Evolutionary conservation across 371 early-diverging fungal species (phyloP), one percentile per base, ranked within the genome.

Genomic region (Mucor racemosus): DNA sequence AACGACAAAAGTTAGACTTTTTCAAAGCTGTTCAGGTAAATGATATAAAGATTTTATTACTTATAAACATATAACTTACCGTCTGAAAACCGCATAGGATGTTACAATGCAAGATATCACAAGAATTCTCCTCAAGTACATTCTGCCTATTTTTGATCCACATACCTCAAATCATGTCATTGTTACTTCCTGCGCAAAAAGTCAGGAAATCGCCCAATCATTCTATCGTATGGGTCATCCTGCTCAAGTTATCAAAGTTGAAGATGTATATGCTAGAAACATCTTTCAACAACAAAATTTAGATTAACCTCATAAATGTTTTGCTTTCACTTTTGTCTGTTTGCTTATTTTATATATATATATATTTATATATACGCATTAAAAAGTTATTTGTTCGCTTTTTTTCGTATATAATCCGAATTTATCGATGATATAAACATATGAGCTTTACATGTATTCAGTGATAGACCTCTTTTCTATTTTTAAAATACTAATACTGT

Each of bases 91-190:
- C 11, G 11, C 9, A 56, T 57, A 69, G 70, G 58, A 65, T 48
- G 84, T 84, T 4, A 80, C 81, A 6, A 66, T 68, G 64, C 67
- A 60, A n/a, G 74, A 76, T 63, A 44, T 76, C 3, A 35, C 50
- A 8, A 55, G 57, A 13, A 62, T 71, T 11, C 39, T 69, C 7
- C 14, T 64, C 19, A 65, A 64, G 44, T 85, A 85, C 56, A 65
- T 85, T 38, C 48, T 66, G 36, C 74, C 76, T 19, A 67, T 82
- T 15, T 85, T 85, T 67, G 65, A 71, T 39, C 62, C 82, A 8
- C 71, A 74, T 6, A 58, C 60, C 10, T 81, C 84, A 10, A 74
- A 80, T 54, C 77, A 80, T 46, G 82, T 84, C 39, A 79, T 84
- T 31, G 79, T 77, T 38, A 76, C 75, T 31, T 77, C 82, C 0